Base-by-base conservation (phyloP, 2,329 filamentous ascomycete genomes). In the Fusarium sp. region DNA sequence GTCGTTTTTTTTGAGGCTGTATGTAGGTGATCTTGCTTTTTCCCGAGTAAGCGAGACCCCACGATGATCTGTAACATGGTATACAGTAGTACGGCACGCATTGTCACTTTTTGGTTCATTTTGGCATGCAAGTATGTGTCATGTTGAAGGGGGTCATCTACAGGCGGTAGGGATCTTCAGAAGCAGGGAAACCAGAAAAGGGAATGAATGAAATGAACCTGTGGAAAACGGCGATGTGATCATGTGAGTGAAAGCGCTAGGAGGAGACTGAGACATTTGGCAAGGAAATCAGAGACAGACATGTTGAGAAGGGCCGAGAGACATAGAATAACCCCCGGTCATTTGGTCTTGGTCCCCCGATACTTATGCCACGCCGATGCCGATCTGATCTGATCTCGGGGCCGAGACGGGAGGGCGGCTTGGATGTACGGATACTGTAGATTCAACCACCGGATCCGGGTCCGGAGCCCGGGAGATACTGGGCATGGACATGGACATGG, bases 231-330 rank as follows among this genome's bases (percentile, higher is more conserved):
- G 37, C 37, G 59, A 65, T 29, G 6, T 52, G 61, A 51, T 65
- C 60, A 65, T 65, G 51, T 65, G 60, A 65, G 60, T 56, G 42
- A 20, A 48, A 52, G 27, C 41, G 34, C 29, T 32, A 32, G 34
- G 18, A 30, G n/a, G 20, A 4, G 45, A 32, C 18, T 41, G 40
- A 52, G 49, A 52, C 32, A 52, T 27, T 40, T 27, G 48, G 22
- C 44, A 24, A n/a, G 18, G 7, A 24, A 27, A 29, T 16, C 16
- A 52, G 32, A 52, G 24, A 52, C 32, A 27, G 18, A 27, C 32
- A 52, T 52, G 16, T 18, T 40, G 22, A 11, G 9, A 53, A 40
- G 32, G 49, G 37, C 51, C 40, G 58, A 61, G 37, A 37, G 16
- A 46, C 13, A 46, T 46, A 27, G 4, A 13, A 52, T 20, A 25